Percentiles rank a stretch among this genome's conserved stretches.
Evolutionary conservation across 345 rosid genomes (phyloP).

Genomic region (Sisymbrium altissimum): DNA sequence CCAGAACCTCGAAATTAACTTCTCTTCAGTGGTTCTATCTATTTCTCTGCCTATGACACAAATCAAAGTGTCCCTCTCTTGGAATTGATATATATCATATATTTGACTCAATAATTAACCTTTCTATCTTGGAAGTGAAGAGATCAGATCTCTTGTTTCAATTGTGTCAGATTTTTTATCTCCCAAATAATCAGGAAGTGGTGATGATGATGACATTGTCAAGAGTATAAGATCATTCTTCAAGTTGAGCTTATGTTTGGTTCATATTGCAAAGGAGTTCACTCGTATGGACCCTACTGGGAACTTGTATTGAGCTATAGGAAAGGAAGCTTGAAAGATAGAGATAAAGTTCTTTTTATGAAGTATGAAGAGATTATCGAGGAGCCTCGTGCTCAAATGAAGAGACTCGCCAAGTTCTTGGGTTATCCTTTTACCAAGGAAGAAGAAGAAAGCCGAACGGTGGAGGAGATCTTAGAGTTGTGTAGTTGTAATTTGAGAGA

Average conservation of each 20-base stretch:
- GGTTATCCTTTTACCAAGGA: slow-evolving; percentile 41
- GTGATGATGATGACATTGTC: no score
- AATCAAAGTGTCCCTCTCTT: no score
- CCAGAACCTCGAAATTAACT: no score
- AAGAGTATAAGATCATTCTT: no score
- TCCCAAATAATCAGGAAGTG: no score
- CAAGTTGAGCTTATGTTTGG: slow-evolving; percentile 38
- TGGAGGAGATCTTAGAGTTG: slow-evolving; percentile 21
- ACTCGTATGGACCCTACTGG: slow-evolving; percentile 53
- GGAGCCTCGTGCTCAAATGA: slow-evolving; percentile 28
- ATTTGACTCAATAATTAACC: no score
- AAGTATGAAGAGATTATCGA: slow-evolving; percentile 30
- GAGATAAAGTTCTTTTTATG: slow-evolving; percentile 41
- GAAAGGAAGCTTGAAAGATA: slow-evolving; percentile 45
- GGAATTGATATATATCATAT: no score
- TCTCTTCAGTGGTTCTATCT: no score
- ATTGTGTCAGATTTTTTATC: no score
- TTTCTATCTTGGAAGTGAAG: no score
- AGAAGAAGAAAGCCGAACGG: slow-evolving; percentile 34
- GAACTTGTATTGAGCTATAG: slow-evolving; percentile 51
- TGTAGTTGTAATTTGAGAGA: slow-evolving; percentile 46
- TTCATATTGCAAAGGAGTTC: slow-evolving; percentile 35
- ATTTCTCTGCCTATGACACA: no score
- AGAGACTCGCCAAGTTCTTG: slow-evolving; percentile 43
- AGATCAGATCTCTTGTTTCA: no score